A percentile compares a stretch with the other conserved stretches of the same genome.
Evolutionary conservation across 176 grass and related monocot genomes (phyloP).

Genomic region (Hyparrhenia diplandra): DNA sequence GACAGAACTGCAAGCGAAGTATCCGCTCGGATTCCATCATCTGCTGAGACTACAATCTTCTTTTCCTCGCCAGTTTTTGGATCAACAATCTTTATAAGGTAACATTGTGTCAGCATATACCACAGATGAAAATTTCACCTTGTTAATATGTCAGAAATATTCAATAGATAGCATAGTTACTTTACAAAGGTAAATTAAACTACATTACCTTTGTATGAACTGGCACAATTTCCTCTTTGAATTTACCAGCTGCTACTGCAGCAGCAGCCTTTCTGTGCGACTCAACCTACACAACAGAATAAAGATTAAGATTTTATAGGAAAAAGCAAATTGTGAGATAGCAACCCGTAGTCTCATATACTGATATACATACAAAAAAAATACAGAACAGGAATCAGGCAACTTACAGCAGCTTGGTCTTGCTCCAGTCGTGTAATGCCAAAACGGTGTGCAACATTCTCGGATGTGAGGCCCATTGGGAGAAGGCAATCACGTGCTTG

Average conservation of each 20-base stretch:
- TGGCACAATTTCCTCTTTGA: conserved; percentile 89
- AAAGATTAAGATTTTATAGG: conserved; percentile 27
- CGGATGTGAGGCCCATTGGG: conserved; percentile 92
- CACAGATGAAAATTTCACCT: background rate
- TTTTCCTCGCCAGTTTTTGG: conserved; percentile 83
- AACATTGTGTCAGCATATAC: conserved; percentile 18
- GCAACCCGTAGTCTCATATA: background rate
- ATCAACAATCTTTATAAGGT: conserved; percentile 58
- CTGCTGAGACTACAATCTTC: conserved; percentile 53
- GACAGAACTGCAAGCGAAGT: conserved; percentile 63
- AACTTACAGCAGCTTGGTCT: conserved; percentile 77
- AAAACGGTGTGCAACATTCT: conserved; percentile 86
- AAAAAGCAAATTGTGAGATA: background rate
- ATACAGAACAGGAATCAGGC: conserved; percentile 14
- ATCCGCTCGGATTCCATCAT: conserved; percentile 76
- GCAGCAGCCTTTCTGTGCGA: conserved; percentile 85
- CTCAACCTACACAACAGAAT: conserved; percentile 65
- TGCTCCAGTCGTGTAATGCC: conserved; percentile 84
- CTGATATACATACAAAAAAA: background rate
- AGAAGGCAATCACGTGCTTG: conserved; percentile 90
- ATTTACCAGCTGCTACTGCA: conserved; percentile 72
- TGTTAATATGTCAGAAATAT: background rate
- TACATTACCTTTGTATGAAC: conserved; percentile 66
- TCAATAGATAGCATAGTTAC: conserved; percentile 3
- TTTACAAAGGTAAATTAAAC: conserved; percentile 10